phyloP scores from a whole-genome alignment of 768 basidiomycete genomes.

The Phaeotremella fagi region DNA sequence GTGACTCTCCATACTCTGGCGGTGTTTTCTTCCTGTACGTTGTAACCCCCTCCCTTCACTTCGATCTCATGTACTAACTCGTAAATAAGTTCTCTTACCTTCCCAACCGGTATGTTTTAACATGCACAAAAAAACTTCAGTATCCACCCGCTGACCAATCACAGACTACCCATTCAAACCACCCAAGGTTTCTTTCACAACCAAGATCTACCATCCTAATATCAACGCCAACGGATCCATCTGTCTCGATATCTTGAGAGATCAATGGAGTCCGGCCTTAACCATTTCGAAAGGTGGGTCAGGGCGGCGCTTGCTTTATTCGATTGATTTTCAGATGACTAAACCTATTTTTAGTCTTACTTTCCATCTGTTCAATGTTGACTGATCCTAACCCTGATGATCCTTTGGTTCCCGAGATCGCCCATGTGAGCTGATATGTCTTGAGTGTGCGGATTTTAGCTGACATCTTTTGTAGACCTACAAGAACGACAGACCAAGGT shows the following conservation, averaged over 20 bases:
- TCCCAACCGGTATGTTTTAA: conserved; percentile 45
- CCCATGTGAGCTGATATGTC: conserved; percentile 56
- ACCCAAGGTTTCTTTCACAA: conserved; percentile 98
- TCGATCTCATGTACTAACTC: background rate
- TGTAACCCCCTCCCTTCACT: background rate
- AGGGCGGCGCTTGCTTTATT: background rate
- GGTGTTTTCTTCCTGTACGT: conserved; percentile 86
- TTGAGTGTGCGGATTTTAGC: background rate
- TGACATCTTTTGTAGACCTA: conserved; percentile 56
- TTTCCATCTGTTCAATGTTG: conserved; percentile 98
- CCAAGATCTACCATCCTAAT: conserved; percentile 99
- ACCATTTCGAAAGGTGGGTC: conserved; percentile 93
- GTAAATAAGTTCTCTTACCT: conserved; percentile 38
- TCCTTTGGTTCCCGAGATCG: conserved; percentile 96
- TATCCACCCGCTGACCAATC: conserved; percentile 51
- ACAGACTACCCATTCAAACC: conserved; percentile 99
- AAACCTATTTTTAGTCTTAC: conserved; percentile 59
- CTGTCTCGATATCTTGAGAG: conserved; percentile 94
- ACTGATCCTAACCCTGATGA: conserved; percentile 99
- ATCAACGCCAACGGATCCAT: conserved; percentile 99
- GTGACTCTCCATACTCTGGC: conserved; percentile 96
- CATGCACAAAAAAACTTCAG: background rate
- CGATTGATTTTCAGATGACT: background rate
- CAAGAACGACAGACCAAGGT: conserved; percentile 96
- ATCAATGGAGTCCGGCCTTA: conserved; percentile 98